A percentile compares a stretch with the other conserved stretches of the same genome.
phyloP scores from a whole-genome alignment of 1,284 basidiomycete genomes.

The Melampsora larici-populina region DNA sequence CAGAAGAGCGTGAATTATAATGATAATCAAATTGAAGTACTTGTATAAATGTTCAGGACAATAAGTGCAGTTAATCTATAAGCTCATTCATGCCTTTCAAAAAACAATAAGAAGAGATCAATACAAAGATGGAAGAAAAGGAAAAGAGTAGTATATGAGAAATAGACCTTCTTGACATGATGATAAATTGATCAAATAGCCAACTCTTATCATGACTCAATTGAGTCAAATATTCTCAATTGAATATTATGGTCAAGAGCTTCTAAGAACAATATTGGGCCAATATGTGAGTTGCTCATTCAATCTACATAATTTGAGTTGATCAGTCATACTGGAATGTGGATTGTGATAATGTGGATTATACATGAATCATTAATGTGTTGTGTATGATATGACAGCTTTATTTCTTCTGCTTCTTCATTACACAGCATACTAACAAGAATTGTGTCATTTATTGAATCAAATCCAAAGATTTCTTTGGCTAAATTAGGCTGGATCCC shows the following conservation, averaged over 20 bases:
- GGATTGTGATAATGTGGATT: not conserved
- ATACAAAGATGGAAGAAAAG: no score
- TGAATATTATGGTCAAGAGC: no score
- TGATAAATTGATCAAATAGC: slow-evolving; percentile 47
- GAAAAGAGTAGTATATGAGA: no score
- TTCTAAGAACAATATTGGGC: slow-evolving; percentile 50
- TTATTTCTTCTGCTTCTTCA: not conserved
- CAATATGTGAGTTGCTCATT: slow-evolving; percentile 44
- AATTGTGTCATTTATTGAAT: slow-evolving; percentile 12
- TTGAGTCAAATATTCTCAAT: slow-evolving; percentile 47
- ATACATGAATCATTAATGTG: not conserved
- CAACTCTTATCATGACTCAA: slow-evolving; percentile 52
- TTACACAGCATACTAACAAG: slow-evolving; percentile 26
- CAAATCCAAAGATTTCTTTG: slow-evolving; percentile 8
- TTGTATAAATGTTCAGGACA: slow-evolving; percentile 23
- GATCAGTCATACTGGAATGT: not conserved
- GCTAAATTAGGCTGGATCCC: not conserved
- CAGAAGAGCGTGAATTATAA: no score
- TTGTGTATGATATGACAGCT: not conserved
- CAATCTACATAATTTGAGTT: not conserved
- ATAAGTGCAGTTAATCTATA: slow-evolving; percentile 31
- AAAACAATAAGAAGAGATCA: no score
- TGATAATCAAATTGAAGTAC: slow-evolving; percentile 28
- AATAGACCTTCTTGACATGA: no score
- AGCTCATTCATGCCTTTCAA: slow-evolving; percentile 13